Evolutionary conservation across 2,329 filamentous ascomycete genomes (phyloP).

Genomic region (Aspergillus brasiliensis): DNA sequence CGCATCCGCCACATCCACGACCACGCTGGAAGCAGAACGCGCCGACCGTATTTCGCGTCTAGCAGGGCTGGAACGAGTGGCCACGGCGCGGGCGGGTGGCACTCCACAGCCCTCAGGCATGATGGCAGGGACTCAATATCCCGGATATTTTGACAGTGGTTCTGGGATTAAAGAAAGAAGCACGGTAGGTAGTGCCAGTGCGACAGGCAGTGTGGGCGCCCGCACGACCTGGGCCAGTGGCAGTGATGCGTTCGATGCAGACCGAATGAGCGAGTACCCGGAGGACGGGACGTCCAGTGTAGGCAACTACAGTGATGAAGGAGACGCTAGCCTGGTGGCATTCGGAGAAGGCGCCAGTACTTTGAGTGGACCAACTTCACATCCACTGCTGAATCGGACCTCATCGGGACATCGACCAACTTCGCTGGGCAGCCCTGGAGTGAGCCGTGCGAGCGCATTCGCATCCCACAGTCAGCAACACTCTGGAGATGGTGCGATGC

Average conservation of each 20-base stretch:
- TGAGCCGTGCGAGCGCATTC: slow-evolving; percentile 34
- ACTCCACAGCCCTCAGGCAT: slow-evolving; percentile 31
- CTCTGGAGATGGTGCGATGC: slow-evolving; percentile 41
- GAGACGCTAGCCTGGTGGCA: slow-evolving; percentile 78
- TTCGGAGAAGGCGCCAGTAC: slow-evolving; percentile 92
- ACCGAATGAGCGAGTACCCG: slow-evolving; percentile 66
- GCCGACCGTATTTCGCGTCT: slow-evolving; percentile 94
- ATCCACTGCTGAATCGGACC: slow-evolving; percentile 49
- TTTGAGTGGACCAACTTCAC: slow-evolving; percentile 74
- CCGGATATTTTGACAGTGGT: slow-evolving; percentile 79
- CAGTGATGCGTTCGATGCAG: slow-evolving; percentile 59
- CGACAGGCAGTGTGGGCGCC: slow-evolving; percentile 71
- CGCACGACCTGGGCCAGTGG: slow-evolving; percentile 69
- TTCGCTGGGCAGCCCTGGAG: slow-evolving; percentile 43
- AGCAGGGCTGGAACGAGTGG: slow-evolving; percentile 84
- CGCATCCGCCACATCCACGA: slow-evolving; percentile 62
- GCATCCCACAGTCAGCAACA: slow-evolving; percentile 30
- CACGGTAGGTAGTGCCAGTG: slow-evolving; percentile 88
- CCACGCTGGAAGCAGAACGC: slow-evolving; percentile 84
- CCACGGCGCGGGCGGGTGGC: slow-evolving; percentile 65
- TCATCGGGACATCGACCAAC: slow-evolving; percentile 41
- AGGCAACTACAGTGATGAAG: slow-evolving; percentile 84
- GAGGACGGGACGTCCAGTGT: slow-evolving; percentile 65
- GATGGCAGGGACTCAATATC: slow-evolving; percentile 46
- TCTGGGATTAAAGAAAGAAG: slow-evolving; percentile 76